phyloP scores from a whole-genome alignment of 164 flowering plant genomes.

The Macadamia integrifolia region DNA sequence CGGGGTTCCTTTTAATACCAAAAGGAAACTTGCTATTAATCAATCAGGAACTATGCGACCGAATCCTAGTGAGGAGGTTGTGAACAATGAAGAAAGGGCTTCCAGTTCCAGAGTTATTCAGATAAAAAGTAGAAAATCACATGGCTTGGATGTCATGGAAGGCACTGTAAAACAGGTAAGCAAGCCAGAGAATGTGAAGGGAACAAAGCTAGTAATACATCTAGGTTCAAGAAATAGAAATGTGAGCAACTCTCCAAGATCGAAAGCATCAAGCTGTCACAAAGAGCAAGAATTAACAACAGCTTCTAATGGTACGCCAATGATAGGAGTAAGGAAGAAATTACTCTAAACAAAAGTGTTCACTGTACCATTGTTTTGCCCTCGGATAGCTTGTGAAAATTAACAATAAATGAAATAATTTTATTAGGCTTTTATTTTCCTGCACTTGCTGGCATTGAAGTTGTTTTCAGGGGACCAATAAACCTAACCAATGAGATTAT shows the following conservation, averaged over 20 bases:
- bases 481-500: too few species aligned
- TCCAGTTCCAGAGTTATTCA: slow-evolving; percentile 33
- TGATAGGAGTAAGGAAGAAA: background rate
- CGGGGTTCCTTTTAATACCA: slow-evolving; percentile 29
- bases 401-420: too few species aligned
- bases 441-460: too few species aligned
- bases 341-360: background rate
- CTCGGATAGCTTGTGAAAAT: too few species aligned
- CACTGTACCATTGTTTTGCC: background rate
- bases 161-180: slow-evolving; percentile 36
- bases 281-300: slow-evolving; percentile 52
- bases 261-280: slow-evolving; percentile 67
- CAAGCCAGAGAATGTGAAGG: slow-evolving; percentile 52
- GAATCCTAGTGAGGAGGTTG: slow-evolving; percentile 45
- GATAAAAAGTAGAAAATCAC: slow-evolving; percentile 41
- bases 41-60: slow-evolving; percentile 48
- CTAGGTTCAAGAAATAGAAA: slow-evolving; percentile 61
- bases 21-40: slow-evolving; percentile 42
- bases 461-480: too few species aligned
- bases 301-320: slow-evolving; percentile 50
- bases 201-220: slow-evolving; percentile 82
- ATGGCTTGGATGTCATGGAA: slow-evolving; percentile 32
- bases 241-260: slow-evolving; percentile 45
- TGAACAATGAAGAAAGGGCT: slow-evolving; percentile 32
- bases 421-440: too few species aligned